Conservation (phyloP, 1,139 yeast species). For the Kurtzmaniella natalensis region DNA sequence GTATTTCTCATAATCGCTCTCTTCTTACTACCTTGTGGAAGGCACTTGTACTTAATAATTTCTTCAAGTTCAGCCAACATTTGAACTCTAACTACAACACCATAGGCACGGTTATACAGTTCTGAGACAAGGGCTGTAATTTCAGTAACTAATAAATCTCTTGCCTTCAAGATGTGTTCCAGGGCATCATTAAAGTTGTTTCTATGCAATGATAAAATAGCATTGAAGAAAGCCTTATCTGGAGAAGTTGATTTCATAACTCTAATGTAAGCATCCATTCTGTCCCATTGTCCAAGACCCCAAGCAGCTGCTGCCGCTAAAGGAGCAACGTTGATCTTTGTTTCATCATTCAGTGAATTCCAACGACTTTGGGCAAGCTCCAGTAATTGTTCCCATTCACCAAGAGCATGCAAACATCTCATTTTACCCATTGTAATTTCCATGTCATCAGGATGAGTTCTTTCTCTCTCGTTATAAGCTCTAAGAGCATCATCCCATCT, state of each 20-base stretch:
- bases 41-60: slow-evolving; percentile 79
- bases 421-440: slow-evolving; percentile 96
- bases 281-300: slow-evolving; percentile 98
- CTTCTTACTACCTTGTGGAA: slow-evolving; percentile 79
- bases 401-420: slow-evolving; percentile 95
- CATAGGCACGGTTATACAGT: slow-evolving; percentile 94
- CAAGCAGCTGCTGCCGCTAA: slow-evolving; percentile 98
- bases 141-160: slow-evolving; percentile 88
- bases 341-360: slow-evolving; percentile 68
- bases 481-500: slow-evolving; percentile 97
- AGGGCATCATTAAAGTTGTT: slow-evolving; percentile 83
- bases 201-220: slow-evolving; percentile 80
- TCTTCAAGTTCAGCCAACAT: slow-evolving; percentile 97
- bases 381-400: slow-evolving; percentile 95
- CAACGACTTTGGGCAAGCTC: slow-evolving; percentile 85
- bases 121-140: slow-evolving; percentile 93
- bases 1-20: slow-evolving; percentile 79
- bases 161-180: slow-evolving; percentile 72
- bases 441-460: slow-evolving; percentile 50
- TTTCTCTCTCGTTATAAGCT: slow-evolving; percentile 77
- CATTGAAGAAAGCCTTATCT: slow-evolving; percentile 90
- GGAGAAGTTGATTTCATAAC: slow-evolving; percentile 93
- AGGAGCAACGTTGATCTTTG: slow-evolving; percentile 87
- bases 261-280: slow-evolving; percentile 85
- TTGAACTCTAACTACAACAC: slow-evolving; percentile 93